Evolutionary conservation across 2,329 filamentous ascomycete genomes (phyloP).

Genomic region (Ceratocystis colombiana): DNA sequence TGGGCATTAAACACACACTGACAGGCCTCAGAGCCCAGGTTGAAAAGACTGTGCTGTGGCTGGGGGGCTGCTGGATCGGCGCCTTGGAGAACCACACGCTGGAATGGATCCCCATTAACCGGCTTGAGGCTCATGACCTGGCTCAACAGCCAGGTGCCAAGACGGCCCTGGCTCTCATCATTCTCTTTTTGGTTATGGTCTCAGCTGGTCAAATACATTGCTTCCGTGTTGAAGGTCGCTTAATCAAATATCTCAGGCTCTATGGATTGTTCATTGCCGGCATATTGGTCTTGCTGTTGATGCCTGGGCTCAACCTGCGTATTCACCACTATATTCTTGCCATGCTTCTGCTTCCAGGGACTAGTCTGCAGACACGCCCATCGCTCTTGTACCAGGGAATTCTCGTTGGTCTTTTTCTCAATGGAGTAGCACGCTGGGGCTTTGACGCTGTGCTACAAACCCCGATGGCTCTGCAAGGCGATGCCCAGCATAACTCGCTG

Average conservation of each 20-base stretch:
- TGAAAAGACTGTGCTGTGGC: conserved; percentile 82
- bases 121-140: conserved; percentile 84
- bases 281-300: conserved; percentile 59
- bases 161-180: conserved; percentile 66
- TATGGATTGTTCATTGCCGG: conserved; percentile 58
- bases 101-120: conserved; percentile 82
- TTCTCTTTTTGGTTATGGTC: conserved; percentile 59
- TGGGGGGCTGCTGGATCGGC: conserved; percentile 84
- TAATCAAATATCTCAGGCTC: conserved; percentile 66
- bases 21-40: conserved; percentile 66
- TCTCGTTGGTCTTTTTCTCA: conserved; percentile 82
- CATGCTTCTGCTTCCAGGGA: conserved; percentile 77
- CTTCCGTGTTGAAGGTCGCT: conserved; percentile 73
- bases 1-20: conserved; percentile 63
- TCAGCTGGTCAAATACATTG: conserved; percentile 69
- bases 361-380: conserved; percentile 75
- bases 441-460: conserved; percentile 87
- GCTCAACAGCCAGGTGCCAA: conserved; percentile 80
- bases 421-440: conserved; percentile 87
- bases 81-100: conserved; percentile 92
- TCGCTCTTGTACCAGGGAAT: conserved; percentile 82
- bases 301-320: conserved; percentile 70
- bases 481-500: conserved; percentile 51
- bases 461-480: conserved; percentile 57
- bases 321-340: conserved; percentile 94